Evolutionary conservation across 352 stramenopile genomes (phyloP).

Genomic region (Thraustotheca clavata): DNA sequence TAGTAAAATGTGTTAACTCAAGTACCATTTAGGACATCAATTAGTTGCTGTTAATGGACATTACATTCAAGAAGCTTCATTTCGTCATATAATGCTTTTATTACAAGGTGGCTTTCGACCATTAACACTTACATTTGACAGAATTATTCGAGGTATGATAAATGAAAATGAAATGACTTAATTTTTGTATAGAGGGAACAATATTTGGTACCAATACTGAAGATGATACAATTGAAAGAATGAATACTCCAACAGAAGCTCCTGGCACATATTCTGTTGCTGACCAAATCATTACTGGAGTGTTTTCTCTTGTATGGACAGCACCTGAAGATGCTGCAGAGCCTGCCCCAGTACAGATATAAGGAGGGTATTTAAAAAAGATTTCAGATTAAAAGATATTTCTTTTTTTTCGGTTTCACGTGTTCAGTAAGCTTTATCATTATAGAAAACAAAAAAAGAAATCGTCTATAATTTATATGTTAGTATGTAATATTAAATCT

Average conservation of each 20-base stretch:
- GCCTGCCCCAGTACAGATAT: not conserved
- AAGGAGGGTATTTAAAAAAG: constrained; percentile 20
- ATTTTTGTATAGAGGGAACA: not conserved
- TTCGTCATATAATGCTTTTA: constrained; percentile 74
- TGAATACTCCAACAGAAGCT: not conserved
- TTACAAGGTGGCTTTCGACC: constrained; percentile 69
- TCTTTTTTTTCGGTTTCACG: not conserved
- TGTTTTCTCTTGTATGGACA: constrained; percentile 80
- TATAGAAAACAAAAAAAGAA: not conserved
- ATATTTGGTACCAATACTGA: not conserved
- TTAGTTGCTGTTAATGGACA: constrained; percentile 75
- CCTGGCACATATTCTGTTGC: constrained; percentile 28
- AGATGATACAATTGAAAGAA: not conserved
- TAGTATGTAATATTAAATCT: not conserved
- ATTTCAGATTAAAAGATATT: not conserved
- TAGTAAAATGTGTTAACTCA: no score
- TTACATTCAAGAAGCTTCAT: constrained; percentile 50
- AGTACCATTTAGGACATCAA: constrained; percentile 23
- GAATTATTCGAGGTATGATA: constrained; percentile 19
- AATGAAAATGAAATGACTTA: not conserved
- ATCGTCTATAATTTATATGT: not conserved
- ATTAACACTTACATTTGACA: constrained; percentile 67
- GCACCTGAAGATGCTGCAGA: constrained; percentile 26
- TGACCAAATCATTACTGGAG: constrained; percentile 75
- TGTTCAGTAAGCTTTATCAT: no score